Percentiles rank a stretch among this genome's conserved stretches.
phyloP scores from a whole-genome alignment of 2,329 filamentous ascomycete genomes.

The Aspergillus piperis region DNA sequence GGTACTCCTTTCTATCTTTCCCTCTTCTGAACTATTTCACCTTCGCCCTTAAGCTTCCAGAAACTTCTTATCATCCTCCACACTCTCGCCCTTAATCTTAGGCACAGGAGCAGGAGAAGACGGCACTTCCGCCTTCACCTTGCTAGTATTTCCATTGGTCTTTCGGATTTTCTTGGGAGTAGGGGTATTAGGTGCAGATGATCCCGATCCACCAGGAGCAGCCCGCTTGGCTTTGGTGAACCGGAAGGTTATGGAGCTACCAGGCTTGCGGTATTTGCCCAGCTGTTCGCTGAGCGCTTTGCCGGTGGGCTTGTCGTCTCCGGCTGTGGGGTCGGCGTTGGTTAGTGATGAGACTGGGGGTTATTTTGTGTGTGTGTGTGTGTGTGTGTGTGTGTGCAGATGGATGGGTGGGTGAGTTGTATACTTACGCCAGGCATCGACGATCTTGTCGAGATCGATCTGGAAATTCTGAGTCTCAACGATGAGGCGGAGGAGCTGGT shows the following conservation, averaged over 20 bases:
- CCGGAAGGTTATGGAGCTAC: background rate
- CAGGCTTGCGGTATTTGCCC: background rate
- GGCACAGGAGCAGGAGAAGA: background rate
- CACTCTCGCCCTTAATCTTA: too few relatives aligned
- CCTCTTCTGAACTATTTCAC: background rate
- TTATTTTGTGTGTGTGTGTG: background rate
- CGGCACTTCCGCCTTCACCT: background rate
- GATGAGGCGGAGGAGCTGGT: constrained; percentile 3
- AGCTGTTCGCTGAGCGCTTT: background rate
- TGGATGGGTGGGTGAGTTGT: background rate
- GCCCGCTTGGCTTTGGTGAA: background rate
- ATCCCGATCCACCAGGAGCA: background rate
- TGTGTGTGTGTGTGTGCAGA: background rate
- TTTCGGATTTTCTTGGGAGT: background rate
- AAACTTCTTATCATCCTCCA: background rate
- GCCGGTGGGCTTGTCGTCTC: background rate
- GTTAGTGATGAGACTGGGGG: background rate
- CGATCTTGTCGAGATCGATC: constrained; percentile 2
- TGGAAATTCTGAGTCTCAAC: constrained; percentile 5
- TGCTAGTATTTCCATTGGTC: background rate
- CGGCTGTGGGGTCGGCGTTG: background rate
- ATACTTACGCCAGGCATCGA: constrained; percentile 7
- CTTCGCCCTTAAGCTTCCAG: too few relatives aligned
- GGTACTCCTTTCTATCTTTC: background rate
- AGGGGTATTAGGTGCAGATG: background rate